These are phyloP conservation scores for Rhizopogon roseolus DNA, from an alignment of 768 basidiomycete species.

Conservation along the genomic window DNA sequence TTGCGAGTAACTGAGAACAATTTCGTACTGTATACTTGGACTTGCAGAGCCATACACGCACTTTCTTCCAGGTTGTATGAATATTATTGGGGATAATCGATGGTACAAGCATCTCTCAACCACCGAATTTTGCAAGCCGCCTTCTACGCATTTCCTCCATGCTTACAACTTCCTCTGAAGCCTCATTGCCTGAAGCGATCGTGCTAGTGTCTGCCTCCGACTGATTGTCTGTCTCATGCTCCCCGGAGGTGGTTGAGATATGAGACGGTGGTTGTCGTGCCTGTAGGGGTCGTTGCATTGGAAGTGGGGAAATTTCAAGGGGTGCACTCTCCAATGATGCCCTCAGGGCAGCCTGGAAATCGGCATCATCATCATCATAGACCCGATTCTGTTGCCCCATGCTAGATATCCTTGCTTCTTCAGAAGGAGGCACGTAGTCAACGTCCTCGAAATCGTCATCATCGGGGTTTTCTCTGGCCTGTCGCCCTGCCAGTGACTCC, in stretches of 20 bases:
- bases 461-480: conserved; percentile 8
- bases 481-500: conserved; percentile 18
- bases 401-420: not conserved
- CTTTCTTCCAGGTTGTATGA: not conserved
- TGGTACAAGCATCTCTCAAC: conserved; percentile 19
- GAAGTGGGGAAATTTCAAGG: conserved; percentile 40
- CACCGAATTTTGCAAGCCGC: conserved; percentile 61
- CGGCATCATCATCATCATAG: conserved; percentile 84
- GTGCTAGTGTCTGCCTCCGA: conserved; percentile 33
- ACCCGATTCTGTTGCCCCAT: conserved; percentile 33
- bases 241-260: conserved; percentile 5
- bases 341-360: conserved; percentile 81
- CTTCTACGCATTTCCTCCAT: conserved; percentile 66
- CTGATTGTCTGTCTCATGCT: conserved; percentile 27
- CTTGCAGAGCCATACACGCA: not conserved
- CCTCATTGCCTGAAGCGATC: conserved; percentile 17
- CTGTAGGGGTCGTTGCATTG: conserved; percentile 5
- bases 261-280: conserved; percentile 14
- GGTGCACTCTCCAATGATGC: conserved; percentile 73
- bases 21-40: not conserved
- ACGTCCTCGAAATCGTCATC: conserved; percentile 25
- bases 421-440: conserved; percentile 7
- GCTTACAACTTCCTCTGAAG: conserved; percentile 33
- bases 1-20: not conserved
- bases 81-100: not conserved